Base-by-base conservation (phyloP, 305 asterid genomes). In the Salvia sclarea region DNA sequence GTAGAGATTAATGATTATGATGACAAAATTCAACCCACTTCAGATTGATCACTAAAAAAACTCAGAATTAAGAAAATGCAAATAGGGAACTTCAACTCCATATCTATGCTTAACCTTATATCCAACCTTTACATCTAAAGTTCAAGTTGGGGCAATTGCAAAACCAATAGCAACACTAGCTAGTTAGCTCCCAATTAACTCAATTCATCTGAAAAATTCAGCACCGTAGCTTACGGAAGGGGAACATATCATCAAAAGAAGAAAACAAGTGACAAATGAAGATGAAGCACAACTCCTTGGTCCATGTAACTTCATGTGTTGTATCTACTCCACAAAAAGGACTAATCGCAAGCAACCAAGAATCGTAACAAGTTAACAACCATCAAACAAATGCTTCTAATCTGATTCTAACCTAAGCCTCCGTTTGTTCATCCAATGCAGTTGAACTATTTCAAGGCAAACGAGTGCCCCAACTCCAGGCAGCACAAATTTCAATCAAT, bases 321-420 rank as follows among this genome's bases (percentile, higher is more conserved):
- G 1, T 3, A 43, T 14, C n/a, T 66, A 3, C 12, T 37, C 18
- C 1, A 47, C 5, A 48, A n/a, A n/a, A n/a, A n/a, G 7, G 24
- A 38, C 9, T 10, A 37, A 11, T 21, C 62, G 16, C 21, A 35
- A 1, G 12, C 17, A 48, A 24, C 5, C 38, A 11, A 6, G 24
- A 61, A 16, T 13, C 6, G 21, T 44, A 37, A 12, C 41, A 13
- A 24, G 6, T 4, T 44, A 37, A 12, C 41, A 13, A 24, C 7
- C 8, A 11, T 13, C 1, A 8, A 45, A 47, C 11, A 22, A n/a
- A 57, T n/a, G 18, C 30, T 16, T 8, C n/a, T 25, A 37, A 13
- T 30, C 69, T 1, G 14, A 25, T 52, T 55, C 30, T 16, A n/a
- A 64, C 44, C 53, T 14, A 44, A 70, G 40, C 57, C 31, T 20